Evolutionary conservation across 1,139 yeast genomes (phyloP).

Genomic region (Taphrina populina): DNA sequence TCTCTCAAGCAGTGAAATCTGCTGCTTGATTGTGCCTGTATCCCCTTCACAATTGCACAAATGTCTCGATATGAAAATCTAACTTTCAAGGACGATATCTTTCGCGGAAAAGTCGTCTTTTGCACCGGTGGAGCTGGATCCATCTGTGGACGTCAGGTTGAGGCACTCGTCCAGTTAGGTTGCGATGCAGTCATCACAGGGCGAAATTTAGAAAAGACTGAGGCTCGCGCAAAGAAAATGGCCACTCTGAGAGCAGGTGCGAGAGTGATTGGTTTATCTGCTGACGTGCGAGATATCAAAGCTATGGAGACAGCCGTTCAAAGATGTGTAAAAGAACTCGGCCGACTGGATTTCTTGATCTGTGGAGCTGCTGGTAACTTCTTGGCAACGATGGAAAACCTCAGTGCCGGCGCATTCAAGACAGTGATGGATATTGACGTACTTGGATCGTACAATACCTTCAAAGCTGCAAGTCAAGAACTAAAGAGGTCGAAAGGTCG

Average conservation of each 20-base stretch:
- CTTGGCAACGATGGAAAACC: conserved; percentile 69
- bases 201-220: conserved; percentile 60
- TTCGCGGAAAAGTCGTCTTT: conserved; percentile 79
- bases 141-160: conserved; percentile 47
- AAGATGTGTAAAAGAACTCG: conserved; percentile 62
- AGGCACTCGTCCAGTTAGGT: conserved; percentile 76
- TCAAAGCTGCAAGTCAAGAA: conserved; percentile 55
- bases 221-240: conserved; percentile 65
- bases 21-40: too few species aligned
- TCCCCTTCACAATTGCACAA: too few species aligned
- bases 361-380: conserved; percentile 98
- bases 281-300: conserved; percentile 72
- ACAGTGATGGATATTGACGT: conserved; percentile 81
- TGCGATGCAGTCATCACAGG: conserved; percentile 86
- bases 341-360: conserved; percentile 76
- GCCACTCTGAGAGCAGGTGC: conserved; percentile 56
- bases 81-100: conserved; percentile 60
- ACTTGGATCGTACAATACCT: conserved; percentile 81
- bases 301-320: conserved; percentile 63
- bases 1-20: too few species aligned
- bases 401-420: conserved; percentile 82
- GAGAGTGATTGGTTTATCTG: conserved; percentile 62
- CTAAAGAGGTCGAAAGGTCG: conserved; percentile 64
- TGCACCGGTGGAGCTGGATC: conserved; percentile 61
- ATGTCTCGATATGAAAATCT: conserved; percentile 21